Percentiles rank a stretch among this genome's conserved stretches.
Evolutionary conservation across 176 grass and related monocot genomes (phyloP).

Genomic region (Triticum urartu): DNA sequence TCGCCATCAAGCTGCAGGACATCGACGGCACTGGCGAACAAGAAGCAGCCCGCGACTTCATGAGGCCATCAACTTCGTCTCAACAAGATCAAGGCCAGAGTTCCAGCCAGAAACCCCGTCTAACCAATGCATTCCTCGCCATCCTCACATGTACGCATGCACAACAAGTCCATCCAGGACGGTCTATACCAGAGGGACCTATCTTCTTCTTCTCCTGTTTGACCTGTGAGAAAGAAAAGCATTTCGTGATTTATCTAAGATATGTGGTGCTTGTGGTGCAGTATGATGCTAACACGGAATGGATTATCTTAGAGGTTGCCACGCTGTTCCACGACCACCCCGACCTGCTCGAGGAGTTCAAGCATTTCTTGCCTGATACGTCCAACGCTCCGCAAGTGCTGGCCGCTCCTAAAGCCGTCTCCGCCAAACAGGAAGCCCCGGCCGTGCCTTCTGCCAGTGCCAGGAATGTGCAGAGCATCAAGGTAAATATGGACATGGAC

Average conservation of each 20-base stretch:
- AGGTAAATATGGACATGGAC: not conserved
- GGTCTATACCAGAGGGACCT: constrained; percentile 69
- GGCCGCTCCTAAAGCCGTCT: constrained; percentile 31
- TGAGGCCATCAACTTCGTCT: constrained; percentile 75
- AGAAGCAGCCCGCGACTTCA: constrained; percentile 78
- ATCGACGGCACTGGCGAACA: constrained; percentile 48
- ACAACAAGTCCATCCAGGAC: constrained; percentile 61
- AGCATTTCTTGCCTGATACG: constrained; percentile 66
- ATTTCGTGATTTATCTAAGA: too few species aligned
- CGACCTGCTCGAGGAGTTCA: constrained; percentile 76
- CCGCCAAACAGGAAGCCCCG: constrained; percentile 32
- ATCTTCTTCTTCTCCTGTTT: too few species aligned
- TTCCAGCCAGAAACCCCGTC: constrained; percentile 61
- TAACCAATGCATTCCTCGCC: constrained; percentile 79
- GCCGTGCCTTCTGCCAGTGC: constrained; percentile 32
- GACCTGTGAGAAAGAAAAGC: too few species aligned
- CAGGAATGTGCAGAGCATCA: constrained; percentile 33
- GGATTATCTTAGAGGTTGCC: constrained; percentile 43
- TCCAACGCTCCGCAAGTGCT: constrained; percentile 23
- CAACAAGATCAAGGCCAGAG: constrained; percentile 76
- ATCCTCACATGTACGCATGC: constrained; percentile 76
- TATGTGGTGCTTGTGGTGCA: too few species aligned
- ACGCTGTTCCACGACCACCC: constrained; percentile 51
- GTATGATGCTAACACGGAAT: not conserved
- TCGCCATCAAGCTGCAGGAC: constrained; percentile 67